Evolutionary conservation across 257 asterid genomes (phyloP).

Genomic region (Leonotis leonurus): DNA sequence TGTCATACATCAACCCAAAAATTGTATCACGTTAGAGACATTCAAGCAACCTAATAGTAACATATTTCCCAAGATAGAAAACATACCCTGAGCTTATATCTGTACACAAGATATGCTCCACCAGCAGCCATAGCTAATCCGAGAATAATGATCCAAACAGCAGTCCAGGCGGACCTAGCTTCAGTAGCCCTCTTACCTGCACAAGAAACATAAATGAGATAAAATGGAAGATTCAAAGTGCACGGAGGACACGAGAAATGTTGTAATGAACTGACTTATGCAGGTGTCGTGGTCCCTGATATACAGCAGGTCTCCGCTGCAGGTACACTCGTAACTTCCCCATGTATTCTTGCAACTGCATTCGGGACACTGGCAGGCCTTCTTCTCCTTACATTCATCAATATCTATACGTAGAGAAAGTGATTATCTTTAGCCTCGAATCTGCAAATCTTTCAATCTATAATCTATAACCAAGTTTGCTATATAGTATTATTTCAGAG

Average conservation of each 20-base stretch:
- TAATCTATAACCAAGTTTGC: not conserved
- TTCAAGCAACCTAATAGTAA: not conserved
- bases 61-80: not conserved
- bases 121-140: conserved; percentile 57
- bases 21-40: not conserved
- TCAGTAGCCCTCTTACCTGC: conserved; percentile 64
- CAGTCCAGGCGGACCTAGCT: conserved; percentile 69
- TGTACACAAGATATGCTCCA: conserved; percentile 67
- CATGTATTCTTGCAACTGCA: conserved; percentile 82
- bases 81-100: conserved; percentile 68
- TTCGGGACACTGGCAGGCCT: conserved; percentile 83
- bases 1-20: conserved; percentile 26
- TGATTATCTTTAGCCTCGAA: not conserved
- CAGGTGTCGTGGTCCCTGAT: conserved; percentile 84
- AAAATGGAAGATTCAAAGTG: not conserved
- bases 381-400: conserved; percentile 74
- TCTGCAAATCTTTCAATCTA: not conserved
- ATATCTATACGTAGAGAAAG: conserved; percentile 35
- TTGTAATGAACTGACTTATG: conserved; percentile 49
- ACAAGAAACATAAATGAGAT: conserved; percentile 9
- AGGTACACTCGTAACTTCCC: conserved; percentile 83
- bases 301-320: conserved; percentile 65
- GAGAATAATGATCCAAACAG: conserved; percentile 64
- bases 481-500: not conserved
- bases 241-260: not conserved